Conservation (phyloP, 2,329 filamentous ascomycete species). For the Diaporthe sp. region DNA sequence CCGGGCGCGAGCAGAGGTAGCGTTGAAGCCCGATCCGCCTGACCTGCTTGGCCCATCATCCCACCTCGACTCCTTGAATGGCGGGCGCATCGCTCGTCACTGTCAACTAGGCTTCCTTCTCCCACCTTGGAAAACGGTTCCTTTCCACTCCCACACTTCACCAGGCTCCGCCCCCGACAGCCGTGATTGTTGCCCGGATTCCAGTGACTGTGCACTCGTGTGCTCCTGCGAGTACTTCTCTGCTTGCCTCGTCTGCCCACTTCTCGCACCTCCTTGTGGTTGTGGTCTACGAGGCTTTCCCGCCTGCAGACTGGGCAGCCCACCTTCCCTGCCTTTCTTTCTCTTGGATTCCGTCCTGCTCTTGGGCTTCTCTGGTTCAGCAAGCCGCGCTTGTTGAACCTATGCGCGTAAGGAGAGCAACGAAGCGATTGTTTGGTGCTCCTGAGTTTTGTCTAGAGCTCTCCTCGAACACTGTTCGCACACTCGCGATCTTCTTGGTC, state of each 20-base stretch:
- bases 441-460: slow-evolving; percentile 1
- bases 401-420: slow-evolving; percentile 1
- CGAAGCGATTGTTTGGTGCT: slow-evolving; percentile 10
- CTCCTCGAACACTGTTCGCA: slow-evolving; percentile 20
- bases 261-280: slow-evolving; percentile 15
- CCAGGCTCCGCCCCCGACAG: slow-evolving; percentile 12
- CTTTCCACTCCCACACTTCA: slow-evolving; percentile 9
- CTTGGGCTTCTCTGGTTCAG: slow-evolving; percentile 20
- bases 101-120: not conserved
- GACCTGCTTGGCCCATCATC: not conserved
- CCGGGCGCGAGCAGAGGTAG: not conserved
- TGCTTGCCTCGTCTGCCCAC: slow-evolving; percentile 22
- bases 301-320: slow-evolving; percentile 19
- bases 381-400: slow-evolving; percentile 32
- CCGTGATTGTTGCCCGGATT: slow-evolving; percentile 29
- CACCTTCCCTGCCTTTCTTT: slow-evolving; percentile 23
- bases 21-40: slow-evolving; percentile 11
- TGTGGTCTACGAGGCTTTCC: slow-evolving; percentile 13
- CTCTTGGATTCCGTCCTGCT: slow-evolving; percentile 23
- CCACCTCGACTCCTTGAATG: not conserved
- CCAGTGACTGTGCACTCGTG: slow-evolving; percentile 25
- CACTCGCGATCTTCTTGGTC: slow-evolving; percentile 24
- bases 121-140: not conserved
- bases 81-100: not conserved
- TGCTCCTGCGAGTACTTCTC: slow-evolving; percentile 2